These are phyloP conservation scores for Cladosporium phlei DNA, from an alignment of 2,329 filamentous ascomycete genomes.

Conservation along the genomic window DNA sequence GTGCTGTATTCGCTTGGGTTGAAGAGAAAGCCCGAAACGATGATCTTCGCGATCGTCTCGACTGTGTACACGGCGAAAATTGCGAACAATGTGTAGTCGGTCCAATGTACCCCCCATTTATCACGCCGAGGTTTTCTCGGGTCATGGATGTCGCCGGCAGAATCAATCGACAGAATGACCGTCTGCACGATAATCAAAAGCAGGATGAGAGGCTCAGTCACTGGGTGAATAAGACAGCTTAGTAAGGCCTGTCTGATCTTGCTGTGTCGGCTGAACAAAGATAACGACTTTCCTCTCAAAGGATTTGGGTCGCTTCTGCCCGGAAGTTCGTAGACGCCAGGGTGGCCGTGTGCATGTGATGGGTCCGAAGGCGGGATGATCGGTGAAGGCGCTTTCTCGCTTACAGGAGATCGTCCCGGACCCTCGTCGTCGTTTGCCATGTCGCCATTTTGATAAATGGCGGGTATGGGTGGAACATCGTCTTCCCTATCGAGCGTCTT, in stretches of 20 bases:
- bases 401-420: slow-evolving; percentile 23
- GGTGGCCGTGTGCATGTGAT: neutral
- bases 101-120: slow-evolving; percentile 61
- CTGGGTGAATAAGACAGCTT: slow-evolving; percentile 77
- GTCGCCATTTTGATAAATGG: slow-evolving; percentile 4
- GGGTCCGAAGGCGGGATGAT: slow-evolving; percentile 23
- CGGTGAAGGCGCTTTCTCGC: slow-evolving; percentile 30
- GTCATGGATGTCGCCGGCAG: slow-evolving; percentile 56
- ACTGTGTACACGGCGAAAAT: slow-evolving; percentile 88
- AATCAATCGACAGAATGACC: slow-evolving; percentile 79
- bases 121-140: slow-evolving; percentile 46
- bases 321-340: slow-evolving; percentile 17
- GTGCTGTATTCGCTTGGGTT: slow-evolving; percentile 92
- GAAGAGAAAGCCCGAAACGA: slow-evolving; percentile 88
- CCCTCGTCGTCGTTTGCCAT: slow-evolving; percentile 21
- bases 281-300: slow-evolving; percentile 77
- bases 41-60: slow-evolving; percentile 74
- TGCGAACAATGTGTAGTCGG: slow-evolving; percentile 75
- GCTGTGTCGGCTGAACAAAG: slow-evolving; percentile 77
- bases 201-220: slow-evolving; percentile 81
- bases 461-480: slow-evolving; percentile 37
- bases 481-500: slow-evolving; percentile 2
- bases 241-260: slow-evolving; percentile 69
- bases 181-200: slow-evolving; percentile 84
- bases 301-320: slow-evolving; percentile 56